Evolutionary conservation across 2,329 filamentous ascomycete species (phyloP).

Genomic region (Acephala macrosclerotiorum): DNA sequence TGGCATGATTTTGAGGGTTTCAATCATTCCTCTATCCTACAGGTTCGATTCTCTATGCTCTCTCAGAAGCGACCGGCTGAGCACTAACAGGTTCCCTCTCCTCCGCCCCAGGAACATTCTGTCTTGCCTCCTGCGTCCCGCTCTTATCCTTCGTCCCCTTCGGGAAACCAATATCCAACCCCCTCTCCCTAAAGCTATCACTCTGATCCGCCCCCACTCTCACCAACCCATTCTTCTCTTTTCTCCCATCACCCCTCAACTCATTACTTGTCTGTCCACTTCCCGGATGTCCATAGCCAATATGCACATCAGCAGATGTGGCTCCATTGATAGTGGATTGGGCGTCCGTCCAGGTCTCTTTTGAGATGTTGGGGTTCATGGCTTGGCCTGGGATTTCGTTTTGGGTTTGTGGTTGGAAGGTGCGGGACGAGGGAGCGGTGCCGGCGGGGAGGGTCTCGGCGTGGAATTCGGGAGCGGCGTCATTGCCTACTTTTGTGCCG

Average conservation of each 20-base stretch:
- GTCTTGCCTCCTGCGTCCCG: conserved; percentile 2
- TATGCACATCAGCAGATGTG: conserved; percentile 54
- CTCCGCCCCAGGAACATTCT: conserved; percentile 15
- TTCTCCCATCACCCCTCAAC: conserved; percentile 49
- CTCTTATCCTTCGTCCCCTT: conserved; percentile 6
- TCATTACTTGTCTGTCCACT: conserved; percentile 53
- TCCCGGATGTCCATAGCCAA: conserved; percentile 52
- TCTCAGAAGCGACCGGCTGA: conserved; percentile 7
- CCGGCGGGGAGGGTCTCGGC: conserved; percentile 67
- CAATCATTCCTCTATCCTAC: neutral
- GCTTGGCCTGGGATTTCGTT: conserved; percentile 48
- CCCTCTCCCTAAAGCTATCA: conserved; percentile 23
- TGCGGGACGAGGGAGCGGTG: conserved; percentile 54
- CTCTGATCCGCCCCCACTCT: conserved; percentile 36
- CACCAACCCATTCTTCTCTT: conserved; percentile 49
- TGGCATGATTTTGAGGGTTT: too few species aligned
- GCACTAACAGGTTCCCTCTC: conserved; percentile 14
- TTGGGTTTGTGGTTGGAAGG: conserved; percentile 50
- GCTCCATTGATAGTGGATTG: conserved; percentile 52
- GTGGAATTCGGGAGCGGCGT: conserved; percentile 67
- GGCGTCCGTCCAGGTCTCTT: conserved; percentile 41
- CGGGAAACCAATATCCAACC: conserved; percentile 16
- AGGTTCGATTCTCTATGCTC: neutral
- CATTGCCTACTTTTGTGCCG: conserved; percentile 66
- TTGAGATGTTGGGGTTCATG: conserved; percentile 40